These are phyloP conservation scores for Apophysomyces sp. DNA, from an alignment of 371 early-diverging fungal species.

Conservation along the genomic window DNA sequence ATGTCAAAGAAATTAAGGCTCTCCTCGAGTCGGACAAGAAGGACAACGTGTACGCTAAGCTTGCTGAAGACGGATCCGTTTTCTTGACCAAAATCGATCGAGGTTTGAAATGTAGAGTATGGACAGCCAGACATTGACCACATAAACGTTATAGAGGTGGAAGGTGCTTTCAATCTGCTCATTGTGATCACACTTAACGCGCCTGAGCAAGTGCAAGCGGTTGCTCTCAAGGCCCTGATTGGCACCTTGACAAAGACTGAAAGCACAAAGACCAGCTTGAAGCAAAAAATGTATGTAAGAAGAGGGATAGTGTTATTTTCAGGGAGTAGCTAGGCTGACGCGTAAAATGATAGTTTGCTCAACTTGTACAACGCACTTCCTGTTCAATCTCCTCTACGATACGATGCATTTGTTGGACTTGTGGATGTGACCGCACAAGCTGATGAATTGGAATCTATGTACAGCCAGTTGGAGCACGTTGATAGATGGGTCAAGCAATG, in stretches of 20 bases:
- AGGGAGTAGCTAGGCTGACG: no score
- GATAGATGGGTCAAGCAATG: slow-evolving; percentile 77
- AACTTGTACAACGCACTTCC: slow-evolving; percentile 82
- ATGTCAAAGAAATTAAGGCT: slow-evolving; percentile 48
- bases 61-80: slow-evolving; percentile 59
- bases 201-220: slow-evolving; percentile 29
- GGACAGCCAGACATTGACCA: not conserved
- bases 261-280: slow-evolving; percentile 51
- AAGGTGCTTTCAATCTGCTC: slow-evolving; percentile 70
- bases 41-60: slow-evolving; percentile 52
- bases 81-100: slow-evolving; percentile 62
- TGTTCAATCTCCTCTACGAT: slow-evolving; percentile 63
- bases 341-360: slow-evolving; percentile 59
- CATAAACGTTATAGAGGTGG: slow-evolving; percentile 61
- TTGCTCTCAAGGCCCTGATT: slow-evolving; percentile 53
- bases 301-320: not conserved
- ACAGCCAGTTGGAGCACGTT: slow-evolving; percentile 63
- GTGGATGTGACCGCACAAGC: slow-evolving; percentile 71
- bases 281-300: slow-evolving; percentile 62
- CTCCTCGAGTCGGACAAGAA: slow-evolving; percentile 63
- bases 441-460: slow-evolving; percentile 72
- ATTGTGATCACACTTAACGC: slow-evolving; percentile 56
- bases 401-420: slow-evolving; percentile 73
- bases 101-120: slow-evolving; percentile 35
- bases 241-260: slow-evolving; percentile 52